phyloP scores from a whole-genome alignment of 2,329 filamentous ascomycete genomes.

The Trichoderma hamatum region DNA sequence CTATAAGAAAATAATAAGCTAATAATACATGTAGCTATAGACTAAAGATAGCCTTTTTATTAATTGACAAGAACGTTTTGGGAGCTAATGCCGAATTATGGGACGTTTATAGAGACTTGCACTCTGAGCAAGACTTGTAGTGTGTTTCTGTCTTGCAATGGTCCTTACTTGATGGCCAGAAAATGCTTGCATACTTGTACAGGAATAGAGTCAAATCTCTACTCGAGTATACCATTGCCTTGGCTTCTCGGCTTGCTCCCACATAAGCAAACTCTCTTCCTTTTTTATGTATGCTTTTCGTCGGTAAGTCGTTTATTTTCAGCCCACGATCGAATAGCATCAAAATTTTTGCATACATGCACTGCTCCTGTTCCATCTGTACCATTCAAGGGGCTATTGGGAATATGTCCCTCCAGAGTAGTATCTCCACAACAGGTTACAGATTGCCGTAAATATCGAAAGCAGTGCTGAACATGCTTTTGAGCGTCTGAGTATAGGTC shows the following conservation, averaged over 20 bases:
- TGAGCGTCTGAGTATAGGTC: background rate
- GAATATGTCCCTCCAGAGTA: background rate
- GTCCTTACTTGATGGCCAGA: no score
- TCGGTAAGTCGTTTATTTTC: background rate
- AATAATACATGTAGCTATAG: no score
- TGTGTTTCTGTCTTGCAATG: background rate
- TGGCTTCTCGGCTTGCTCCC: no score
- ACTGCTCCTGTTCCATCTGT: slow-evolving; percentile 13
- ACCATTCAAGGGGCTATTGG: background rate
- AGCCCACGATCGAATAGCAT: slow-evolving; percentile 4
- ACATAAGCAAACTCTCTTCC: background rate
- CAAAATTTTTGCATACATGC: slow-evolving; percentile 4
- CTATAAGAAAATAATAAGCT: no score
- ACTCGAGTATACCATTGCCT: no score
- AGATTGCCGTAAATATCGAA: slow-evolving; percentile 10
- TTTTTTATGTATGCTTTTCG: background rate
- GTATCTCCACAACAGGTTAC: slow-evolving; percentile 9
- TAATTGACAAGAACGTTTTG: no score
- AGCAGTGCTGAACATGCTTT: slow-evolving; percentile 3
- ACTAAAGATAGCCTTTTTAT: background rate
- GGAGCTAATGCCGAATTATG: background rate
- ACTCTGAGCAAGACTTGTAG: background rate
- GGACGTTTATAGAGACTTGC: background rate
- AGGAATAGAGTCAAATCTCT: no score
- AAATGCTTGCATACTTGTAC: no score